Base-by-base conservation (phyloP, 1,284 basidiomycete species). In the Puccinia brachypodii region DNA sequence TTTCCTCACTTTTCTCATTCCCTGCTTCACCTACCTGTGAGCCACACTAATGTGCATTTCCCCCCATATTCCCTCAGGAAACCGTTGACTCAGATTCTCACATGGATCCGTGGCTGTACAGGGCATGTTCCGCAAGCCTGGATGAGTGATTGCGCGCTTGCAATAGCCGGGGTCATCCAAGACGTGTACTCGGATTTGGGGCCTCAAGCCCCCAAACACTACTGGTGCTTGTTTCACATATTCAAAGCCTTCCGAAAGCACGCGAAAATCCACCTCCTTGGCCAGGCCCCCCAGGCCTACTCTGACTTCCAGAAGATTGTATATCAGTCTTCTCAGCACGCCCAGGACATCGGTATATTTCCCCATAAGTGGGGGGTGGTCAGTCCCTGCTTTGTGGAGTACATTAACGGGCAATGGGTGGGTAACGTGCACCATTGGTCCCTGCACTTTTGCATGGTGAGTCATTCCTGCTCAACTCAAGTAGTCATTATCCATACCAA, bases 201-300 rank as follows among this genome's bases (percentile, higher is more conserved):
- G 2, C 1, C 3, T 9, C 40, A 28, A 33, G 68, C 42, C 36
- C 68, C 68, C n/a, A 71, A 71, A 25, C 42, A 28, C 42, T 71
- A 71, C 14, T 71, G 68, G 68, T 71, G 68, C 42, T 3, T 71
- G 2, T 71, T 71, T 14, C 68, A 71, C n/a, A 42, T 71, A 4
- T 8, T 71, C 13, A 47, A 50, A 22, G 68, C 68, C 9, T 47
- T 71, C 9, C 1, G 14, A 2, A 40, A 8, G 4, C 40, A 50
- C 2, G 40, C 44, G 19, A 71, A 28, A 16, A 47, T 19, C 2
- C 16, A 47, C 42, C 42, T 71, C n/a, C n/a, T 9, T 3, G 6
- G 28, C 3, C 28, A 50, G 47, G 40, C 68, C 3, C n/a, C 3
- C 2, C 2, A 8, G 6, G 68, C 42, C 11, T 2, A 47, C n/a